A percentile compares a stretch with the other conserved stretches of the same genome.
Evolutionary conservation across 139 green algal genomes (phyloP).

Genomic region (Closterium sp.): DNA sequence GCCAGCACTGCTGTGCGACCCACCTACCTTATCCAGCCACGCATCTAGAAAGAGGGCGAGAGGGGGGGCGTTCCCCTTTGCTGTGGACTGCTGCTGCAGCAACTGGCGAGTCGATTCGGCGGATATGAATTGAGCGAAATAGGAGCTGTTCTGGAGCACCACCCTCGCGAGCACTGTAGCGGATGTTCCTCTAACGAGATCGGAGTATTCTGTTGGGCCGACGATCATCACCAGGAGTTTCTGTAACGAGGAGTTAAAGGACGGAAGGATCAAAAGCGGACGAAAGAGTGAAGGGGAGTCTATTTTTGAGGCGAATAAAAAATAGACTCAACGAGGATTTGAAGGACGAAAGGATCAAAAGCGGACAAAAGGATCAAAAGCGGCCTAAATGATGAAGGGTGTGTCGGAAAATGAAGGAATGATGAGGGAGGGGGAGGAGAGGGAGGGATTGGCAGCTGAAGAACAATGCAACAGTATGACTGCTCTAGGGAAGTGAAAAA

Average conservation of each 20-base stretch:
- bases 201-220: slow-evolving; percentile 22
- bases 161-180: slow-evolving; percentile 69
- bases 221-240: slow-evolving; percentile 47
- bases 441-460: no score
- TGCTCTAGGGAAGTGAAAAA: no score
- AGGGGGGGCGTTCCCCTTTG: slow-evolving; percentile 10
- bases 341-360: no score
- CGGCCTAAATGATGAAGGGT: no score
- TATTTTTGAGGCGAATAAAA: no score
- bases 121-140: slow-evolving; percentile 40
- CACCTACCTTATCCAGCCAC: slow-evolving; percentile 65
- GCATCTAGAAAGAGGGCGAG: slow-evolving; percentile 61
- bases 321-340: no score
- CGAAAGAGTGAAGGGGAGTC: not conserved
- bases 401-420: no score
- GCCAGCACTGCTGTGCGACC: no score
- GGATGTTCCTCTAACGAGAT: slow-evolving; percentile 60
- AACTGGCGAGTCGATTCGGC: not conserved
- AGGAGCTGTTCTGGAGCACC: slow-evolving; percentile 55
- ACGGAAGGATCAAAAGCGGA: not conserved
- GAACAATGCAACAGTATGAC: no score
- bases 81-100: slow-evolving; percentile 30
- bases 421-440: no score
- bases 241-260: slow-evolving; percentile 27
- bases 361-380: no score